These are phyloP conservation scores for Pythium sukuiense DNA, from an alignment of 352 stramenopile species.

Conservation along the genomic window DNA sequence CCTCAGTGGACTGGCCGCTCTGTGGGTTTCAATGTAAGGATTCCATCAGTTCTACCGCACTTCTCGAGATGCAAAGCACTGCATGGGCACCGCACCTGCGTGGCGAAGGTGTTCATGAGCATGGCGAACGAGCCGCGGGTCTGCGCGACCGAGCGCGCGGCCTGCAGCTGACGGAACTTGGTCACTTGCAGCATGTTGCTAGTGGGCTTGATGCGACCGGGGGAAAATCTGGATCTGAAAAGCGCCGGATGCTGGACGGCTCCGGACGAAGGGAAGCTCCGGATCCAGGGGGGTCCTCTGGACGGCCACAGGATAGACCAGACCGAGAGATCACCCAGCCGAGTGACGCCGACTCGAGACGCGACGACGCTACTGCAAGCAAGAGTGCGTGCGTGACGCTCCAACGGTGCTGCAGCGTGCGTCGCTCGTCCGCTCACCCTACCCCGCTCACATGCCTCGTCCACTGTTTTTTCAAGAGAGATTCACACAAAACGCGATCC, in stretches of 20 bases:
- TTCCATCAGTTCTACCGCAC: neutral
- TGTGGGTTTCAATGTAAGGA: neutral
- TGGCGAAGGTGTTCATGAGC: constrained; percentile 45
- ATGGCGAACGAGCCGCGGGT: constrained; percentile 34
- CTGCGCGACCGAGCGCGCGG: constrained; percentile 32
- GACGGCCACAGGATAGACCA: constrained; percentile 7
- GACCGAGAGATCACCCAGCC: neutral
- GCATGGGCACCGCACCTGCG: constrained; percentile 29
- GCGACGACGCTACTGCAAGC: constrained; percentile 18
- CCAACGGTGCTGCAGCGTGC: neutral
- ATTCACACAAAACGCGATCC: neutral
- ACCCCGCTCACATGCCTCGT: constrained; percentile 25
- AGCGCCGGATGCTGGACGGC: neutral
- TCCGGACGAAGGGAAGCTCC: constrained; percentile 21
- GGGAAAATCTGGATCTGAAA: constrained; percentile 34
- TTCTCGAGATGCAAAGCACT: neutral
- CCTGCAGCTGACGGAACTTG: constrained; percentile 57
- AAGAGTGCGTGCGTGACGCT: constrained; percentile 14
- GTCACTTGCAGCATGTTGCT: constrained; percentile 59
- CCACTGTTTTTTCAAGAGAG: constrained; percentile 17
- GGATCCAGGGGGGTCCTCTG: constrained; percentile 22
- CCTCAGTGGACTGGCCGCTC: constrained; percentile 39
- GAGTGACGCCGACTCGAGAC: constrained; percentile 22
- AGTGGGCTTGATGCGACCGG: constrained; percentile 17
- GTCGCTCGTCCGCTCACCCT: constrained; percentile 28